Percentiles rank a stretch among this genome's conserved stretches.
Conservation (phyloP, 768 basidiomycete species). For the Tubosaeta sp. region DNA sequence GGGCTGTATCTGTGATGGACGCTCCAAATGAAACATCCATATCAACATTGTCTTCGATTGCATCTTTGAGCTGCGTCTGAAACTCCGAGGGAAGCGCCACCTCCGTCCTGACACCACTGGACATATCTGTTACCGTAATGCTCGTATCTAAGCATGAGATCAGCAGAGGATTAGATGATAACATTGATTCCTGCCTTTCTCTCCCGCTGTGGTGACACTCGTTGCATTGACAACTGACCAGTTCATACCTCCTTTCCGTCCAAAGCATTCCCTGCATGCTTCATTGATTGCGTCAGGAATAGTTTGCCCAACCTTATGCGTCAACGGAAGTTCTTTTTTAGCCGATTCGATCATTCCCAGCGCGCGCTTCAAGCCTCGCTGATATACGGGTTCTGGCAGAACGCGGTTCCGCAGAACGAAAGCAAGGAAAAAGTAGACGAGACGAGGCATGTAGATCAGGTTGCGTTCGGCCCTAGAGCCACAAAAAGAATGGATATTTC, state of each 20-base stretch:
- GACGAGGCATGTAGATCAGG: constrained; percentile 47
- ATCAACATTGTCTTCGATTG: constrained; percentile 24
- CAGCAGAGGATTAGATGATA: background rate
- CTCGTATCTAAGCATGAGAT: constrained; percentile 4
- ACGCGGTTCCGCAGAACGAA: constrained; percentile 56
- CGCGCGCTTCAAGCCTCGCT: constrained; percentile 44
- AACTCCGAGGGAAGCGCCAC: too few species aligned
- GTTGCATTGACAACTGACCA: constrained; percentile 17
- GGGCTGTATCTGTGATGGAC: background rate
- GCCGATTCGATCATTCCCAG: constrained; percentile 40
- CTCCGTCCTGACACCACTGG: too few species aligned
- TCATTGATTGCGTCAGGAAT: constrained; percentile 45
- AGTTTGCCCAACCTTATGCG: constrained; percentile 34
- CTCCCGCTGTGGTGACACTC: background rate
- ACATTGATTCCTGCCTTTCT: constrained; percentile 5
- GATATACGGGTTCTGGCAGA: constrained; percentile 45
- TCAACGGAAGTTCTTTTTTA: constrained; percentile 40
- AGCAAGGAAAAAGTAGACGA: constrained; percentile 56
- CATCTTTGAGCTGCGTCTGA: constrained; percentile 16
- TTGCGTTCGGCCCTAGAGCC: constrained; percentile 42
- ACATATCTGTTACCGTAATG: constrained; percentile 10
- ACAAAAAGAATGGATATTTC: background rate
- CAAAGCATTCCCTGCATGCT: constrained; percentile 50
- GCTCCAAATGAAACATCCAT: constrained; percentile 14
- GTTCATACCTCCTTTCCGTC: constrained; percentile 40